phyloP scores from a whole-genome alignment of 2,329 filamentous ascomycete genomes.

The Sarocladium strictum region DNA sequence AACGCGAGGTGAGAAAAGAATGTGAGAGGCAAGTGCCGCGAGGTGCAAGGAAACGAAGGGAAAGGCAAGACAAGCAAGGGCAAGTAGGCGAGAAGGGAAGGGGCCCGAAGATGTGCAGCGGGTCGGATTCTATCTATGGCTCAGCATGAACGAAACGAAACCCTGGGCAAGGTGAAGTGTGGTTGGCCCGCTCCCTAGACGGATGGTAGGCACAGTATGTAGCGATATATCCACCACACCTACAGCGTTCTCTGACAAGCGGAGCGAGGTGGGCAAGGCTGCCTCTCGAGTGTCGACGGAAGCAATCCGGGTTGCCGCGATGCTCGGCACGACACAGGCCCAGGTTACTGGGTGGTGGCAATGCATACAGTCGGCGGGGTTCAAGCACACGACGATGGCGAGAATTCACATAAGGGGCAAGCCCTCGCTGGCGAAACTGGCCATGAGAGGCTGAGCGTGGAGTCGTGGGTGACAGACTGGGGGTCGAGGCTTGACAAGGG shows the following conservation, averaged over 20 bases:
- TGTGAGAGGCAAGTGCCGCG: constrained; percentile 5
- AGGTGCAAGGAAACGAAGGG: constrained; percentile 3
- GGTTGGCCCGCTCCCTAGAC: background rate
- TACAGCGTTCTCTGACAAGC: constrained; percentile 5
- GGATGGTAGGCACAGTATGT: background rate
- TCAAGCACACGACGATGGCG: background rate
- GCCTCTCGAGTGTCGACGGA: background rate
- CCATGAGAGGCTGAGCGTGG: background rate
- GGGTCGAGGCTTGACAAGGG: constrained; percentile 4
- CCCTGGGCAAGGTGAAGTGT: background rate
- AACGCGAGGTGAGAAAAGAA: constrained; percentile 6
- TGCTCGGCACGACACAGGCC: background rate
- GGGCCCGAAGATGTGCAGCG: background rate
- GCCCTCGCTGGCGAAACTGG: background rate
- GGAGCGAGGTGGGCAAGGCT: background rate
- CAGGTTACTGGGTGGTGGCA: background rate
- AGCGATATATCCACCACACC: constrained; percentile 1
- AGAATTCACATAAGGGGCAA: background rate
- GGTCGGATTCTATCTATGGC: constrained; percentile 9
- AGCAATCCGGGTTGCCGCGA: background rate
- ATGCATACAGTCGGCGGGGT: background rate
- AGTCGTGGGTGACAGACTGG: background rate
- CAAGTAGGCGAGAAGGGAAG: background rate
- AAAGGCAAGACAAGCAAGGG: background rate
- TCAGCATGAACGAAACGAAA: constrained; percentile 9